These are phyloP conservation scores for Penicillium sp. DNA, from an alignment of 2,329 filamentous ascomycete genomes.

Conservation along the genomic window DNA sequence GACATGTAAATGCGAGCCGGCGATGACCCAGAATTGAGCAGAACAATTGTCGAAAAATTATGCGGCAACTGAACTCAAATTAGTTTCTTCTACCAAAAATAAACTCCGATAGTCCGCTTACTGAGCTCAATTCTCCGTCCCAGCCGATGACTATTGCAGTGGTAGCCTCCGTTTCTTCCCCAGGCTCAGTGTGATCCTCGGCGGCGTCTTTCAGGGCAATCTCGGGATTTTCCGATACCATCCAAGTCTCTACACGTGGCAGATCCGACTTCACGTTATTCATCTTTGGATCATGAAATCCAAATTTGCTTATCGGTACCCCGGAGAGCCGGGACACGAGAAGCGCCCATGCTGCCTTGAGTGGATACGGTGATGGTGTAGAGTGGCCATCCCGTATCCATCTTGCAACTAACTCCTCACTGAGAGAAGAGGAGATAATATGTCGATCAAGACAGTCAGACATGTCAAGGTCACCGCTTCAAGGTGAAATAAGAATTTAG, in stretches of 20 bases:
- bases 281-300: not conserved
- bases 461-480: not conserved
- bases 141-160: not conserved
- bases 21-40: not conserved
- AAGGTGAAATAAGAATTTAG: not conserved
- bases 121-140: not conserved
- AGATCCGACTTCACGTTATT: not conserved
- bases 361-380: not conserved
- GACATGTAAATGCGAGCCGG: not conserved
- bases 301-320: not conserved
- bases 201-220: not conserved
- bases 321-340: not conserved
- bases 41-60: not conserved
- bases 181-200: not conserved
- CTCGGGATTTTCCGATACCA: not conserved
- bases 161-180: not conserved
- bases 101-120: not conserved
- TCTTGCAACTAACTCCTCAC: not conserved
- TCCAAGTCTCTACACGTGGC: not conserved
- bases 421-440: not conserved
- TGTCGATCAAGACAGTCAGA: not conserved
- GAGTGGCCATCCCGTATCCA: not conserved
- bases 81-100: not conserved
- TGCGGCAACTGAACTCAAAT: not conserved
- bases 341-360: not conserved